Percentiles rank a stretch among this genome's conserved stretches.
Conservation (phyloP, 306 rosid species). For the Abrus precatorius region DNA sequence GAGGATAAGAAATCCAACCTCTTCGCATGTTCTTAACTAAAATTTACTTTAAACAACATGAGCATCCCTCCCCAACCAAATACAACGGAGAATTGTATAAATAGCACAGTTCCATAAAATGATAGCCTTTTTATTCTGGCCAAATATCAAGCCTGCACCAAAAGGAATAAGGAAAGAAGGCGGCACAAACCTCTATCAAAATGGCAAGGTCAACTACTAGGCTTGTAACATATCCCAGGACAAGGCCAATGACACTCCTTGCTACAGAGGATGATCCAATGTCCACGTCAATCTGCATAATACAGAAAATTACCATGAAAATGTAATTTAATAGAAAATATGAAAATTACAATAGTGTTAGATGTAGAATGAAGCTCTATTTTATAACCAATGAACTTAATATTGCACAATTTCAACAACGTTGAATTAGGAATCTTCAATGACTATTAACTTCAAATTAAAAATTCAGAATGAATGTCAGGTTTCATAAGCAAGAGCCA, state of each 20-base stretch:
- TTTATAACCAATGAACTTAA: slow-evolving; percentile 34
- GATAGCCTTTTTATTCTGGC: slow-evolving; percentile 3
- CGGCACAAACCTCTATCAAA: slow-evolving; percentile 83
- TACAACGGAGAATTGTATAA: slow-evolving; percentile 20
- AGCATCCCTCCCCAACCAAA: slow-evolving; percentile 29
- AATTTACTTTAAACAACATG: slow-evolving; percentile 7
- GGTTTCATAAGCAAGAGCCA: slow-evolving; percentile 29
- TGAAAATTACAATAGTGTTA: slow-evolving; percentile 13
- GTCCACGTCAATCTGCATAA: slow-evolving; percentile 93
- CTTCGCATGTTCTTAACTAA: background rate
- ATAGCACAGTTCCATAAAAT: slow-evolving; percentile 27
- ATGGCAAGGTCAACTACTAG: slow-evolving; percentile 94
- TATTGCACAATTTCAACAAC: slow-evolving; percentile 37
- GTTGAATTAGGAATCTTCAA: slow-evolving; percentile 36
- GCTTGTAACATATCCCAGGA: slow-evolving; percentile 94
- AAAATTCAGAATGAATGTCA: background rate
- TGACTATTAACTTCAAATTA: slow-evolving; percentile 32
- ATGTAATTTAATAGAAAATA: slow-evolving; percentile 23
- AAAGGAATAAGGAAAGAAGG: slow-evolving; percentile 20
- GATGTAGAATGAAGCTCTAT: slow-evolving; percentile 30
- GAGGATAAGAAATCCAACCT: slow-evolving; percentile 7
- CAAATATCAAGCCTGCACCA: slow-evolving; percentile 30
- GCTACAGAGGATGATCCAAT: slow-evolving; percentile 98
- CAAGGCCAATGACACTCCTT: slow-evolving; percentile 87
- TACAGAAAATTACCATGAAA: slow-evolving; percentile 28